Conservation (phyloP, 2,329 filamentous ascomycete species). For the Aureobasidium sp. region DNA sequence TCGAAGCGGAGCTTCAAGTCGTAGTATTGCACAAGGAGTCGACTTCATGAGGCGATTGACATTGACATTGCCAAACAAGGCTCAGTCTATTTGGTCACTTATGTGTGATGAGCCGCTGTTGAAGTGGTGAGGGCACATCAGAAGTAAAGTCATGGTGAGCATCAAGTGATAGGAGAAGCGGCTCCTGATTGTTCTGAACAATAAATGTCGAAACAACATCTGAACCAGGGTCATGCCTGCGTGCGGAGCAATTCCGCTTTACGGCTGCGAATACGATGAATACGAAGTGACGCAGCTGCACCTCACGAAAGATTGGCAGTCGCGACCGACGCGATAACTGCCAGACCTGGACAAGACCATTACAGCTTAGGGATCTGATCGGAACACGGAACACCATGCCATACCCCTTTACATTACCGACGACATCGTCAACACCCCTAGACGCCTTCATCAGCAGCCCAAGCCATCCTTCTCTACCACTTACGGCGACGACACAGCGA, state of each 20-base stretch:
- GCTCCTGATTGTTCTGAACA: not conserved
- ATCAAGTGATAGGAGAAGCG: not conserved
- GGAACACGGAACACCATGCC: slow-evolving; percentile 56
- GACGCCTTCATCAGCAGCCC: slow-evolving; percentile 66
- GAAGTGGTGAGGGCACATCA: no score
- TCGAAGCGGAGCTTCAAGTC: no score
- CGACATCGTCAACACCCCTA: slow-evolving; percentile 80
- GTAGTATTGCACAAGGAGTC: no score
- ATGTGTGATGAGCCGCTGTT: no score
- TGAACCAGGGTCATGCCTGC: not conserved
- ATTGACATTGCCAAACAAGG: no score
- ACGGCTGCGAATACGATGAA: not conserved
- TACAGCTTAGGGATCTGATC: not conserved
- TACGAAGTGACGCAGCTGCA: not conserved
- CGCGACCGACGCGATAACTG: not conserved
- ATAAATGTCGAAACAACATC: not conserved
- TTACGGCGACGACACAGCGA: slow-evolving; percentile 73
- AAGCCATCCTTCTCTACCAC: slow-evolving; percentile 81
- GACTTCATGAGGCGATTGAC: no score
- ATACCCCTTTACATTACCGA: slow-evolving; percentile 79
- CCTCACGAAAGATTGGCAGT: not conserved
- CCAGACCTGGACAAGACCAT: not conserved
- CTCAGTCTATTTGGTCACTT: no score
- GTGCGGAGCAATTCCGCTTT: not conserved
- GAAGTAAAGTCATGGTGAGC: no score